Evolutionary conservation across 2,329 filamentous ascomycete species (phyloP).

Genomic region (Nigrograna mackinnonii): DNA sequence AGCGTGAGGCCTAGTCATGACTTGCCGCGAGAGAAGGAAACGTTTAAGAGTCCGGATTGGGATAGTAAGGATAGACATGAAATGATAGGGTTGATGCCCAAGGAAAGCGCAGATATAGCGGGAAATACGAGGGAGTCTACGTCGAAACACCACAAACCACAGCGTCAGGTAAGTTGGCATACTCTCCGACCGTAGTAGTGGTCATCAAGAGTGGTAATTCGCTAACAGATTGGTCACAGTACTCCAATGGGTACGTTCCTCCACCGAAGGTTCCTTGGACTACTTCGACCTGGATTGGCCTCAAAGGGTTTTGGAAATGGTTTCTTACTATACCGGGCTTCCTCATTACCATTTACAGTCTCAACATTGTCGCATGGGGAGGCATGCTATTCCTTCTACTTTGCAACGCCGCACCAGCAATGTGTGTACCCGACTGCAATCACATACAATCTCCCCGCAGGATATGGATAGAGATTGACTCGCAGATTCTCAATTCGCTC

Average conservation of each 20-base stretch:
- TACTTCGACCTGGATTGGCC: conserved; percentile 61
- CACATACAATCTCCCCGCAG: conserved; percentile 75
- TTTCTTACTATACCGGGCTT: conserved; percentile 76
- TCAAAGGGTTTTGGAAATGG: conserved; percentile 71
- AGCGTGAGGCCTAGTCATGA: conserved; percentile 3
- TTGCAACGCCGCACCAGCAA: conserved; percentile 72
- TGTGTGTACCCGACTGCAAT: conserved; percentile 73
- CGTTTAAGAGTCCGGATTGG: no score
- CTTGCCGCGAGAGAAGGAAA: no score
- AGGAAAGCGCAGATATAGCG: conserved; percentile 20
- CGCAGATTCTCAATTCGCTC: conserved; percentile 79
- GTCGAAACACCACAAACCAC: conserved; percentile 7
- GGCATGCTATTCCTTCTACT: conserved; percentile 88
- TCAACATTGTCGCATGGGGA: conserved; percentile 87
- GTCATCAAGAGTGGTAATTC: no score
- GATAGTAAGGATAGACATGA: no score
- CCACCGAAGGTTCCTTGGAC: conserved; percentile 56
- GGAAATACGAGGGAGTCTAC: conserved; percentile 16
- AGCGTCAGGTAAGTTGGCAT: conserved; percentile 11
- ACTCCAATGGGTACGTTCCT: conserved; percentile 45
- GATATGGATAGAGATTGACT: conserved; percentile 84
- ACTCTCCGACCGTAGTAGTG: no score
- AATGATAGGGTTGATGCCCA: no score
- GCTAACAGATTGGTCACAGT: conserved; percentile 30
- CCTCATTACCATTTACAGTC: conserved; percentile 74